Conservation (phyloP, 148 eudicot species). For the Fagopyrum esculentum region DNA sequence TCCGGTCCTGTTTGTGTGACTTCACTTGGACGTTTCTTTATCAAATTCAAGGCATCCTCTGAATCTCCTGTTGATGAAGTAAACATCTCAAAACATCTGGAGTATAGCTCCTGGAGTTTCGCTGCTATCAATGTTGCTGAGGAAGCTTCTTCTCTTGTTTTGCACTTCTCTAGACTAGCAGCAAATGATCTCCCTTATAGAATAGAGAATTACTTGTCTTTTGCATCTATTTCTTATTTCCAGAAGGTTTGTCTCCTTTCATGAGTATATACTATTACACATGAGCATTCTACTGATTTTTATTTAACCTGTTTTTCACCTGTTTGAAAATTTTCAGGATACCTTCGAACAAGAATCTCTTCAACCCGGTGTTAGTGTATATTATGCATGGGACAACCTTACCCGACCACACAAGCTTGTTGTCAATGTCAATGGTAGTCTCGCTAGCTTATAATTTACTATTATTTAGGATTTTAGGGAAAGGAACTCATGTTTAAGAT, state of each 20-base stretch:
- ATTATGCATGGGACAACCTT: conserved; percentile 90
- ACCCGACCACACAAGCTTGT: conserved; percentile 80
- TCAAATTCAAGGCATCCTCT: conserved; percentile 56
- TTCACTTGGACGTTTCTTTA: conserved; percentile 81
- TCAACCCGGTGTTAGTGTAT: conserved; percentile 45
- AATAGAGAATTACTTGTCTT: conserved; percentile 66
- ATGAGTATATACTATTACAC: neutral
- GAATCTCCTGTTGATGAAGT: conserved; percentile 31
- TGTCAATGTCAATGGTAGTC: conserved; percentile 65
- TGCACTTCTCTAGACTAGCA: conserved; percentile 65
- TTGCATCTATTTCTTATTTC: conserved; percentile 65
- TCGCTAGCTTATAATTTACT: neutral
- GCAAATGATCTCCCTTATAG: conserved; percentile 63
- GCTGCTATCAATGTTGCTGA: conserved; percentile 81
- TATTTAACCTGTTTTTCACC: conserved; percentile 10
- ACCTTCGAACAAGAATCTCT: conserved; percentile 64
- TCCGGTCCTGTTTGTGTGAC: conserved; percentile 98
- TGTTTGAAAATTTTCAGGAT: conserved; percentile 45
- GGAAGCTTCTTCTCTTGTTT: conserved; percentile 71
- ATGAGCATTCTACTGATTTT: neutral
- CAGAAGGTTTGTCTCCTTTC: conserved; percentile 60
- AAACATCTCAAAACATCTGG: conserved; percentile 17
- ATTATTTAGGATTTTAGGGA: neutral
- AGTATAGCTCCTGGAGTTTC: conserved; percentile 37
- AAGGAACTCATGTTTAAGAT: neutral